These are phyloP conservation scores for Saitozyma sp. DNA, from an alignment of 768 basidiomycete species.

Conservation along the genomic window DNA sequence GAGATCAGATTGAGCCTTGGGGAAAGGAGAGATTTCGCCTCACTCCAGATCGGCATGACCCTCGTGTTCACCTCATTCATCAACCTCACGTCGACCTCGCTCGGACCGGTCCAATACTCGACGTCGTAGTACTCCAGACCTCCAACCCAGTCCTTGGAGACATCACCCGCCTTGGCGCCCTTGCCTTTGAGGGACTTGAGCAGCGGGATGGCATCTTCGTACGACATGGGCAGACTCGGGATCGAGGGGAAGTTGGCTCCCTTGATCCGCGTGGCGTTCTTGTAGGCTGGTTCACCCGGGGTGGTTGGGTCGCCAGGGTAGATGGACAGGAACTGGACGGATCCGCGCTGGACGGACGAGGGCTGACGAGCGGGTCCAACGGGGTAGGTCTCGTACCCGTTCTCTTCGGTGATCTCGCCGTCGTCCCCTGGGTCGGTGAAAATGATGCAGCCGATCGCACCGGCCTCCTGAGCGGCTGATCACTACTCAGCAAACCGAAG, in stretches of 20 bases:
- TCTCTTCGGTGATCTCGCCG: constrained; percentile 70
- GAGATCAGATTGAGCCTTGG: constrained; percentile 8
- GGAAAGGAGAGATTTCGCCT: constrained; percentile 60
- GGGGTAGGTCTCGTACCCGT: constrained; percentile 76
- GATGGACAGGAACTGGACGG: constrained; percentile 22
- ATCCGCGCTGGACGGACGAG: constrained; percentile 16
- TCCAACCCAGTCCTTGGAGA: constrained; percentile 49
- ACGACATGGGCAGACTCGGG: constrained; percentile 73
- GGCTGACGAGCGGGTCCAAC: constrained; percentile 73
- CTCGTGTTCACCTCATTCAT: constrained; percentile 72
- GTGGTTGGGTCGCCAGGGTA: constrained; percentile 67
- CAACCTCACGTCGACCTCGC: constrained; percentile 59
- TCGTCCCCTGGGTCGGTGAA: constrained; percentile 86
- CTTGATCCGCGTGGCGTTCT: constrained; percentile 66
- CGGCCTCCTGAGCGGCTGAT: constrained; percentile 71
- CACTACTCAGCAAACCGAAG: not conserved
- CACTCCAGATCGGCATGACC: constrained; percentile 88
- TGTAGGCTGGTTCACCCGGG: constrained; percentile 82
- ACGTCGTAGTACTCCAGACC: constrained; percentile 51
- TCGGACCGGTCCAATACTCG: constrained; percentile 55
- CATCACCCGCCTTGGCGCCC: constrained; percentile 47
- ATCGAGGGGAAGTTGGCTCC: constrained; percentile 54
- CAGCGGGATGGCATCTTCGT: constrained; percentile 73
- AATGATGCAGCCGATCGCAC: constrained; percentile 69
- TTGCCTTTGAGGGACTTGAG: constrained; percentile 60